Evolutionary conservation across 2,329 filamentous ascomycete genomes (phyloP).

Genomic region (Pseudogymnoascus sp.): DNA sequence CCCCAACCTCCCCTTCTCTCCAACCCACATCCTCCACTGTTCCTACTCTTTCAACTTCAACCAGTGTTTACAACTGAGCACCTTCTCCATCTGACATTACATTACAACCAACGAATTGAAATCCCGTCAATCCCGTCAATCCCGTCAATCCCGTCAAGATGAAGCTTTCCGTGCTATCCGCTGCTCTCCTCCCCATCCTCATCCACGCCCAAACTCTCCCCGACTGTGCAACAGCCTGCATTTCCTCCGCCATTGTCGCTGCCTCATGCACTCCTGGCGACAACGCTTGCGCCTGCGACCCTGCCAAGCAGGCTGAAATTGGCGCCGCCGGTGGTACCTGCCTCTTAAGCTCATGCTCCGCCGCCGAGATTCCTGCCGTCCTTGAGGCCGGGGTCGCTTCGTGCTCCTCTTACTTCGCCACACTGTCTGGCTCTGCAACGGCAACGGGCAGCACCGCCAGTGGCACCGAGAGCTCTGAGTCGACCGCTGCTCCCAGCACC

Average conservation of each 20-base stretch:
- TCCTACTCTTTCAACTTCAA: not conserved
- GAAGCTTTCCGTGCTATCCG: slow-evolving; percentile 8
- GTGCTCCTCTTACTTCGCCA: not conserved
- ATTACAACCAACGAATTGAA: not conserved
- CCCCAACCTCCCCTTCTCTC: not conserved
- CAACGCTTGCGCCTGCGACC: not conserved
- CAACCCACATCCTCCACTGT: not conserved
- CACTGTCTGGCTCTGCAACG: not conserved
- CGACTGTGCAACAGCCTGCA: not conserved
- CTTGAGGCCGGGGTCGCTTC: not conserved
- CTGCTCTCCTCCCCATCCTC: not conserved
- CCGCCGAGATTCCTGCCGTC: not conserved
- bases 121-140: too few species aligned
- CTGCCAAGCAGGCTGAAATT: not conserved
- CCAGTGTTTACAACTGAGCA: not conserved
- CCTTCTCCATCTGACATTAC: not conserved
- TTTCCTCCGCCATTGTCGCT: not conserved
- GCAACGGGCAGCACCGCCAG: not conserved
- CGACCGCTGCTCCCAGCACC: not conserved
- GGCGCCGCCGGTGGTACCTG: not conserved
- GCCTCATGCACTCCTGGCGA: slow-evolving; percentile 1
- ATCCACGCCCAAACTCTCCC: not conserved
- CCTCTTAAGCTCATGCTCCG: not conserved
- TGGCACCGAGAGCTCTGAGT: not conserved
- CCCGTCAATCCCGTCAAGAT: not conserved